Evolutionary conservation across 257 asterid genomes (phyloP), one percentile per base, ranked within the genome.

Genomic region (Gardenia jasminoides): DNA sequence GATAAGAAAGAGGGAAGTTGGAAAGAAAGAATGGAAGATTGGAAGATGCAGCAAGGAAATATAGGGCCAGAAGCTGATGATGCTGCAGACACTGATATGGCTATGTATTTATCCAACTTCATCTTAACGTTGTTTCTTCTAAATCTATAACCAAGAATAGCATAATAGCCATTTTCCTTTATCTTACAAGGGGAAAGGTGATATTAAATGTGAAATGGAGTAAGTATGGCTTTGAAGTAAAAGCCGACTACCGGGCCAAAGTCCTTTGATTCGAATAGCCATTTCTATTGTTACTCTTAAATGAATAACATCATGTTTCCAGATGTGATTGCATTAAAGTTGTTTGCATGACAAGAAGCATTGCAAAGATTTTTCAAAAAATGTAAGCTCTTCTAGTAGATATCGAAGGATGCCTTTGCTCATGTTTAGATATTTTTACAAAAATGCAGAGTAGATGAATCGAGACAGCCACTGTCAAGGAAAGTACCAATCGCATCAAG

Each of bases 11-110:
- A 91, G 44, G 80, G 90, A 85, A 91, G 91, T 67, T 92, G 97
- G 98, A 92, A 91, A 82, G 99, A 94, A 70, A 91, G 98, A 78
- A 94, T 90, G 99, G 97, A 93, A 72, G 97, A 94, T n/a, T 91
- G 98, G 98, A 92, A 94, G 90, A 62, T 70, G 91, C 98, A 94
- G 82, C 98, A 93, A 87, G 97, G 97, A 33, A 90, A 90, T 77
- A 72, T 85, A 83, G 95, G 94, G 72, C 71, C 81, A 10, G 98
- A 94, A 20, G 73, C 79, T 44, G 97, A 91, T 76, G 97, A 94
- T 67, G 82, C 72, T 15, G 93, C 86, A 17, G 99, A 94, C 67
- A 83, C 88, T 43, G 98, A 94, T 76, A 88, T 90, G 96, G 89
- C 88, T 80, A 87, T 92, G 98, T 92, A 80, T 80, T 91, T 74